Evolutionary conservation across 208 protist species (phyloP), one percentile per base, ranked within the genome.

Genomic region (Crithidia bombi): DNA sequence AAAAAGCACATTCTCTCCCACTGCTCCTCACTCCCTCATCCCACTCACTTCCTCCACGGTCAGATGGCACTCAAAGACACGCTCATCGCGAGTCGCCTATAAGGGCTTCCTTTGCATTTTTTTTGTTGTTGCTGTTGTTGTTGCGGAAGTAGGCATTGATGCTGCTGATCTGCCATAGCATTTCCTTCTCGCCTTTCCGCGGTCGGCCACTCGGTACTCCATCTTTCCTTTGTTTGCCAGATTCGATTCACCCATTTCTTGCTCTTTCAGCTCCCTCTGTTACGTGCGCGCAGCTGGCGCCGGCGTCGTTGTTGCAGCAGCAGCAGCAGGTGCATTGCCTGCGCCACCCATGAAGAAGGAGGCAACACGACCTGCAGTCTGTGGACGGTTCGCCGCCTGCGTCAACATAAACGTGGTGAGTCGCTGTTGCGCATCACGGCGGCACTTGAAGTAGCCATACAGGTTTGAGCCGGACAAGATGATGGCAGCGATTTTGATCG

Each of bases 391-490:
- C 19, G 70, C 78, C 14, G 85, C 91, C 46, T 82, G 79, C 33
- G 71, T 56, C 1, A 89, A 49, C 76, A 96, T 79, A 47, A 87
- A 96, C 25, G 75, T 62, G 0, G 86, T 86, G 19, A 96, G 25
- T 25, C 71, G 70, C 65, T 76, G 82, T 68, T 83, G 71, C 17
- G 90, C 90, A 46, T 96, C 91, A 6, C 86, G 74, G 25, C 85
- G 79, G 68, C 92, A 97, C 67, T 95, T 95, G 46, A 94, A 57
- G 67, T 95, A 97, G 36, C 92, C 89, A n/a, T 90, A 44, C 6
- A 92, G 67, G 57, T 97, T 97, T 17, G 83, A 49, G 1, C 81
- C 81, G 28, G 77, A 70, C 10, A 96, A 69, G 26, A 89, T 52
- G 26, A 83, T 50, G 14, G 88, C 91, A 25, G 90, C 30, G 1